Conservation (phyloP, 1,139 yeast species). For the Insectozyma bohioensis region DNA sequence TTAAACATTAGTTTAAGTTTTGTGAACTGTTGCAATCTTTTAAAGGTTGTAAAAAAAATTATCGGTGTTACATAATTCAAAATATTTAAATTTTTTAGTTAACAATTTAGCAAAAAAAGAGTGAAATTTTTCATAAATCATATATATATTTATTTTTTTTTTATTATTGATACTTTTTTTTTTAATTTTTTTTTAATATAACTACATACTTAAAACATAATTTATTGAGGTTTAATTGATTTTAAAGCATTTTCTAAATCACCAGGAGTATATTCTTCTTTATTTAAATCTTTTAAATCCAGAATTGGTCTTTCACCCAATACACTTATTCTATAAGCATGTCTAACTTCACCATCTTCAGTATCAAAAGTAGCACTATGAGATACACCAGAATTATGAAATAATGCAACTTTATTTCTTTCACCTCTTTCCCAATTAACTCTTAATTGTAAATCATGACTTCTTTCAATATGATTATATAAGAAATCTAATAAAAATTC, state of each 20-base stretch:
- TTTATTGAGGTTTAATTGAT: conserved; percentile 15
- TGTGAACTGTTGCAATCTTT: no score
- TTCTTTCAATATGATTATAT: conserved; percentile 43
- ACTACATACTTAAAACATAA: no score
- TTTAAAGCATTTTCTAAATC: conserved; percentile 39
- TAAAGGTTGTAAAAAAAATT: no score
- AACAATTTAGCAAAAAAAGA: no score
- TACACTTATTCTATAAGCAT: conserved; percentile 46
- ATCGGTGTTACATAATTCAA: no score
- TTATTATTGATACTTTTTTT: no score
- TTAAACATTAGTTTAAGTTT: no score
- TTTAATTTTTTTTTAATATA: no score
- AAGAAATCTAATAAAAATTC: conserved; percentile 50
- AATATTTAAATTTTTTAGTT: no score
- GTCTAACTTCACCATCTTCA: conserved; percentile 38
- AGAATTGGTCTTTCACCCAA: conserved; percentile 49
- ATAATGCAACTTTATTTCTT: conserved; percentile 53
- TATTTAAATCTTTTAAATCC: conserved; percentile 31
- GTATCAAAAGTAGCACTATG: conserved; percentile 44
- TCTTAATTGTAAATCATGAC: conserved; percentile 56
- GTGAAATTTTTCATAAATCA: no score
- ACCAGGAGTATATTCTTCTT: conserved; percentile 37
- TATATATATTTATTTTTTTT: no score
- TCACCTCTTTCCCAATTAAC: conserved; percentile 49
- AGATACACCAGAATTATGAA: conserved; percentile 46